Evolutionary conservation across 2,329 filamentous ascomycete species (phyloP).

Genomic region (Fusarium foetens): DNA sequence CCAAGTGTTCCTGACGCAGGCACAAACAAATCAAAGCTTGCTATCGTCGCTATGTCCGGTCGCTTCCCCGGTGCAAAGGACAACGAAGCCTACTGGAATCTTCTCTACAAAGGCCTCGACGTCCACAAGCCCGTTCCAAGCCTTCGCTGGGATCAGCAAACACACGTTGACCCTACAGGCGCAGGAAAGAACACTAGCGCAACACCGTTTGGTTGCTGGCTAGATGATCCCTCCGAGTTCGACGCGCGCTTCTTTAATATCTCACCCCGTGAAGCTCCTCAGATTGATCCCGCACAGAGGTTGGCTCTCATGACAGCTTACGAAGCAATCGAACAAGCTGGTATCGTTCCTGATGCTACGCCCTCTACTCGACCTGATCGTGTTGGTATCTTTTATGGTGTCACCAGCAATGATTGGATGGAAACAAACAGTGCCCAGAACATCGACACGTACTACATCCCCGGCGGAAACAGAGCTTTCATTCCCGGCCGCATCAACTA

Average conservation of each 20-base stretch:
- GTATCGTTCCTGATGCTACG: conserved; percentile 70
- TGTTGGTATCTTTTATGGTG: conserved; percentile 79
- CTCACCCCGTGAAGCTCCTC: conserved; percentile 57
- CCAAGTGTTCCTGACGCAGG: neutral
- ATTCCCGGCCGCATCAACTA: conserved; percentile 75
- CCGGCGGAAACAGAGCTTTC: conserved; percentile 58
- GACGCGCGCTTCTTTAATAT: conserved; percentile 79
- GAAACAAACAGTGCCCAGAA: conserved; percentile 80
- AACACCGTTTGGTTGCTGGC: conserved; percentile 55
- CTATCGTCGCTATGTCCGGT: conserved; percentile 74
- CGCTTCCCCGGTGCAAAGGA: conserved; percentile 70
- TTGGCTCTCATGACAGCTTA: conserved; percentile 73
- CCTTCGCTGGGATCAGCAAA: conserved; percentile 38
- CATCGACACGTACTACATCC: conserved; percentile 66
- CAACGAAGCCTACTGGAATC: conserved; percentile 71
- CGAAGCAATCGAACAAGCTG: conserved; percentile 74
- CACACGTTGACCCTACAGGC: conserved; percentile 62
- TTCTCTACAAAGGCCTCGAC: conserved; percentile 72
- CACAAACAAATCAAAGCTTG: conserved; percentile 45
- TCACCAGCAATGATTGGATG: conserved; percentile 81
- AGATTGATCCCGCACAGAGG: conserved; percentile 73
- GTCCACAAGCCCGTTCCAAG: conserved; percentile 65
- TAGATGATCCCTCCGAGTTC: conserved; percentile 73
- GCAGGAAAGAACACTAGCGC: conserved; percentile 69
- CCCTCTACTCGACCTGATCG: conserved; percentile 66